Conservation (phyloP, 768 basidiomycete genomes). For the Tylopilus plumbeoviolaceoides region DNA sequence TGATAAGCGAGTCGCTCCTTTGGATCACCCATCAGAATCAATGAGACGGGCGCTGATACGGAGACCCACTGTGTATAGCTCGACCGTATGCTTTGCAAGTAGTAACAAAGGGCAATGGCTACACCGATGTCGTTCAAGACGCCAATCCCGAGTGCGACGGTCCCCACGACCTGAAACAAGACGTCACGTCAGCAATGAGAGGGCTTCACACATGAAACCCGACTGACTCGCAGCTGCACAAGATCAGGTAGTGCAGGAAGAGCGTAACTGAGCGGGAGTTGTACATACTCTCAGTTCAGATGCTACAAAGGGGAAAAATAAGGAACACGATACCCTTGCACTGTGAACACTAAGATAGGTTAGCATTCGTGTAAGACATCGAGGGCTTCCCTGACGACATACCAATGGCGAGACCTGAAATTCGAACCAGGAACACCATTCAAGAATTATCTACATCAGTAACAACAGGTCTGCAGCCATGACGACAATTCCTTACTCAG, state of each 20-base stretch:
- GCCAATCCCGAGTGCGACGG: constrained; percentile 45
- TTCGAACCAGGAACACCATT: constrained; percentile 1
- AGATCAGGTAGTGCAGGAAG: constrained; percentile 42
- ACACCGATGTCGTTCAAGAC: constrained; percentile 49
- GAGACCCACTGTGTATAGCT: constrained; percentile 40
- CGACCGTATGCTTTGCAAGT: constrained; percentile 50
- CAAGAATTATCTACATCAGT: background rate
- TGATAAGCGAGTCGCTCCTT: constrained; percentile 57
- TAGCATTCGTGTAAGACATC: background rate
- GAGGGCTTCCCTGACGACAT: constrained; percentile 8
- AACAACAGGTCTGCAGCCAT: background rate
- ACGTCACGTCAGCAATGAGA: background rate
- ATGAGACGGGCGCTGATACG: background rate
- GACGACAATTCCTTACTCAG: constrained; percentile 36
- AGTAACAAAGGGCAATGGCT: constrained; percentile 49
- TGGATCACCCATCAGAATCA: background rate
- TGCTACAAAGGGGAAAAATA: background rate
- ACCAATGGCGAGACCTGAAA: constrained; percentile 39
- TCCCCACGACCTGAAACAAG: constrained; percentile 40
- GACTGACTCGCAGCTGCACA: constrained; percentile 41
- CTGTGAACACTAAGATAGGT: constrained; percentile 37
- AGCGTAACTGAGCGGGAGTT: constrained; percentile 31
- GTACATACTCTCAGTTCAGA: background rate
- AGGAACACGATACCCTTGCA: constrained; percentile 36
- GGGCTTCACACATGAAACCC: background rate